phyloP scores from a whole-genome alignment of 805 yeast species.

The Henningerozyma blattae region DNA sequence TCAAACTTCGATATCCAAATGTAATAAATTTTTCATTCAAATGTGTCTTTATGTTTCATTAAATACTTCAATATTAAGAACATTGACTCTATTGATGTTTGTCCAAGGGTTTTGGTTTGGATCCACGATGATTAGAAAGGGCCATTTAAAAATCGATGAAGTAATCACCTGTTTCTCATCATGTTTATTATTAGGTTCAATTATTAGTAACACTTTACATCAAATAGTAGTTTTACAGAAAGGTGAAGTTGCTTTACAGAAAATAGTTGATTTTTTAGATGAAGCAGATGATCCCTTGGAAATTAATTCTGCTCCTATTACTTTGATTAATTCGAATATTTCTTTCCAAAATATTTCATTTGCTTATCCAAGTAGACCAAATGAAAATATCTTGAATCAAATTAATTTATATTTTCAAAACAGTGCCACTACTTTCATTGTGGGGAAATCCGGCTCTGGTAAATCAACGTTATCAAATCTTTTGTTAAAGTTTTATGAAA shows the following conservation, averaged over 20 bases:
- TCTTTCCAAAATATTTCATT: constrained; percentile 47
- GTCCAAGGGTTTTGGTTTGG: constrained; percentile 95
- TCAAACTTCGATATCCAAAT: constrained; percentile 14
- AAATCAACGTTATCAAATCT: constrained; percentile 71
- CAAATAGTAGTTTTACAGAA: constrained; percentile 54
- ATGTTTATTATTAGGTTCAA: constrained; percentile 59
- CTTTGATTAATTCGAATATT: constrained; percentile 20
- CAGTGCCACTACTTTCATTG: constrained; percentile 43
- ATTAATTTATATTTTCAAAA: constrained; percentile 36
- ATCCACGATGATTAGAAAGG: constrained; percentile 42
- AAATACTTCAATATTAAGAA: constrained; percentile 46
- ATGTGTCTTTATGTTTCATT: constrained; percentile 35
- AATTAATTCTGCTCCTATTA: neutral
- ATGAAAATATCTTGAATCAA: constrained; percentile 33
- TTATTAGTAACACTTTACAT: constrained; percentile 41
- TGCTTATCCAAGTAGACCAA: constrained; percentile 47
- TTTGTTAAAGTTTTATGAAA: constrained; percentile 45
- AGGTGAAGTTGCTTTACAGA: constrained; percentile 55
- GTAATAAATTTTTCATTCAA: constrained; percentile 31
- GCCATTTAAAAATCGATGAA: constrained; percentile 41
- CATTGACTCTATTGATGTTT: constrained; percentile 59
- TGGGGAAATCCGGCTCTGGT: constrained; percentile 90
- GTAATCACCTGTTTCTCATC: constrained; percentile 78
- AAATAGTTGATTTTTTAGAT: constrained; percentile 33
- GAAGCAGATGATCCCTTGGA: neutral